Evolutionary conservation across 345 rosid species (phyloP), one percentile per base, ranked within the genome.

Genomic region (Pseudoturritis turrita): DNA sequence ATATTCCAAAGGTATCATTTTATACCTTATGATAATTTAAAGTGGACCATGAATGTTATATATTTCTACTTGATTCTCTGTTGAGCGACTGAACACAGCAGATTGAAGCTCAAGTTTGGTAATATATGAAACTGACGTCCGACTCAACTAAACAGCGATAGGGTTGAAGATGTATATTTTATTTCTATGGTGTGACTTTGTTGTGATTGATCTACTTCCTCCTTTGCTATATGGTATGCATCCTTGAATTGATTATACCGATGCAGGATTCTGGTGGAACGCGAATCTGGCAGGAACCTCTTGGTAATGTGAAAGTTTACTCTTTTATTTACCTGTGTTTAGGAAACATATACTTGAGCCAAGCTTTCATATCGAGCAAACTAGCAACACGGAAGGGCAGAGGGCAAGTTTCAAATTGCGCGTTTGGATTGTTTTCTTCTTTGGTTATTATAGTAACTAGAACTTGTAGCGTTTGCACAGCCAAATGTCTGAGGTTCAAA

Each of bases 1-100:
- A 64, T 36, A 72, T 18, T 25, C 31, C 45, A 17, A 43, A 53
- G 65, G 77, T 26, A 58, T 26, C 51, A 49, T 62, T 62, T 59
- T 71, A 18, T 28, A 17, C 52, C 31, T 39, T 60, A 3, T 37
- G 60, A 26, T 60, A 14, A 26, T 22, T 23, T 21, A 13, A 35
- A 29, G 55, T 47, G 28, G 66, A 37, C 49, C 25, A 6, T 28
- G 18, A 26, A 6, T 73, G 36, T 73, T 65, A 10, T 57, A 55
- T 25, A 14, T 19, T 53, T 37, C 18, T 28, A 37, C 51, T 56
- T 46, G 31, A 47, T 54, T 46, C 71, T 55, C 19, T 23, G 57
- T 54, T 33, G 7, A 44, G 69, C 37, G 14, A 19, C 61, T 10
- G 35, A 52, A 56, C 31, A 21, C 68, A 39, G 53, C 52, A 57